A percentile compares a stretch with the other conserved stretches of the same genome.
Evolutionary conservation across 1,284 basidiomycete species (phyloP).

Genomic region (Mycena sp.): DNA sequence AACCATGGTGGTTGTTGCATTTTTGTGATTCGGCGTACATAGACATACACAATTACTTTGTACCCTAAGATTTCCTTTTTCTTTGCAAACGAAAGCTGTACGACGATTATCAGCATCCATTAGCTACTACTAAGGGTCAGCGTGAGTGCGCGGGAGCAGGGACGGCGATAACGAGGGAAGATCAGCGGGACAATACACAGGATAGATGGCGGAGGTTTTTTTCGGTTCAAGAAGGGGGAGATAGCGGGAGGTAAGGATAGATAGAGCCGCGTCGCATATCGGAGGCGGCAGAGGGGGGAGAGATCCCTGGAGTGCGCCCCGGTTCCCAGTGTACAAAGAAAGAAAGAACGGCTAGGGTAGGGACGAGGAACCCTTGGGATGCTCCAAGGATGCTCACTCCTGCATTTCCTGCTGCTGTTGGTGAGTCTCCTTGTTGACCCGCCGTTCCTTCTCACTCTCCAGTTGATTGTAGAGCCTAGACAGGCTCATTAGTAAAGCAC

Average conservation of each 20-base stretch:
- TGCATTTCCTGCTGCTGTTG: slow-evolving; percentile 63
- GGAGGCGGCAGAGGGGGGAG: neutral
- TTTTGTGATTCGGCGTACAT: neutral
- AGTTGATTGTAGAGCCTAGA: slow-evolving; percentile 92
- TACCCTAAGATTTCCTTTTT: slow-evolving; percentile 28
- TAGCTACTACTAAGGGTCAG: slow-evolving; percentile 31
- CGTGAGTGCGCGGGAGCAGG: slow-evolving; percentile 18
- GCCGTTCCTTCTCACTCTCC: slow-evolving; percentile 94
- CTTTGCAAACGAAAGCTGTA: slow-evolving; percentile 28
- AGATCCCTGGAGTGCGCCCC: neutral
- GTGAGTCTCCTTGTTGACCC: slow-evolving; percentile 80
- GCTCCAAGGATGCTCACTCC: slow-evolving; percentile 37
- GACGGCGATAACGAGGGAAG: slow-evolving; percentile 7
- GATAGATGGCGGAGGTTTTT: slow-evolving; percentile 9
- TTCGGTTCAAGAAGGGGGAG: slow-evolving; percentile 23
- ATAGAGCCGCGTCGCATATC: slow-evolving; percentile 22
- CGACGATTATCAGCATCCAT: slow-evolving; percentile 27
- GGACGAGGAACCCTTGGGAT: slow-evolving; percentile 18
- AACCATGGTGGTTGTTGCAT: slow-evolving; percentile 28
- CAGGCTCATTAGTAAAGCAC: too few species aligned
- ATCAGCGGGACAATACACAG: slow-evolving; percentile 20
- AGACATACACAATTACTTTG: slow-evolving; percentile 27
- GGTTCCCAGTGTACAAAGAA: slow-evolving; percentile 16
- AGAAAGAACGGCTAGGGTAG: slow-evolving; percentile 26
- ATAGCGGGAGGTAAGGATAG: slow-evolving; percentile 13